Base-by-base conservation (phyloP, 2,329 filamentous ascomycete species). In the Apiospora pterosperma region DNA sequence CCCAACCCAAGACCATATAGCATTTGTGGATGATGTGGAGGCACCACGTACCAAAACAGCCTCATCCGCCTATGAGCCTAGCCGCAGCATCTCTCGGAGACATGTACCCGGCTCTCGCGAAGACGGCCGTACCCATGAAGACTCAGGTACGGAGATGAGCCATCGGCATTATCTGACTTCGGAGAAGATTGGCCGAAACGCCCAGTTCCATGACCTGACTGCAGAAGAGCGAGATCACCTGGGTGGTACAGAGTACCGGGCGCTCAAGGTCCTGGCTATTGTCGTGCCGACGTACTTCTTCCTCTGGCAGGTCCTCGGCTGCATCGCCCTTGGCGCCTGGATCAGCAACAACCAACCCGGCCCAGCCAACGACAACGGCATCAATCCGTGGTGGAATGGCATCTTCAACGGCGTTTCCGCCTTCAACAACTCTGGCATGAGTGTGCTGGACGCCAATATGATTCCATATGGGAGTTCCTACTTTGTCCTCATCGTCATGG, bases 381-480 rank as follows among this genome's bases (percentile, higher is more conserved):
- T 75, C 59, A 83, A 84, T 67, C 81, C 84, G 55, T 86, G 82
- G 81, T 87, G 84, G 84, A 76, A 84, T 5, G 84, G 84, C 36
- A 78, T 81, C 36, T 87, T 87, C 76, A 84, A 85, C 67, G 82
- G 81, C 6, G 78, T 84, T 8, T 84, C 81, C 31, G 84, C 84
- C 0, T 87, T 86, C 72, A 86, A 85, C 73, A 87, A 86, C 65
- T 82, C 79, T 10, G 85, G 85, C n/a, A 85, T 87, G 82, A 82
- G 79, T 44, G 75, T 86, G 61, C 73, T 87, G 23, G 84, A 86
- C 69, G 80, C 81, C 8, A 85, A 86, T 61, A 84, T 88, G 70
- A 41, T 74, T 5, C 71, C 81, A 0, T 85, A 83, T 65, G 80
- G 81, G 63, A 76, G 70, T n/a, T 75, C 73, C n/a, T 75, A 72